A percentile compares a stretch with the other conserved stretches of the same genome.
phyloP scores from a whole-genome alignment of 805 yeast genomes.

The Ogataea naganishii region DNA sequence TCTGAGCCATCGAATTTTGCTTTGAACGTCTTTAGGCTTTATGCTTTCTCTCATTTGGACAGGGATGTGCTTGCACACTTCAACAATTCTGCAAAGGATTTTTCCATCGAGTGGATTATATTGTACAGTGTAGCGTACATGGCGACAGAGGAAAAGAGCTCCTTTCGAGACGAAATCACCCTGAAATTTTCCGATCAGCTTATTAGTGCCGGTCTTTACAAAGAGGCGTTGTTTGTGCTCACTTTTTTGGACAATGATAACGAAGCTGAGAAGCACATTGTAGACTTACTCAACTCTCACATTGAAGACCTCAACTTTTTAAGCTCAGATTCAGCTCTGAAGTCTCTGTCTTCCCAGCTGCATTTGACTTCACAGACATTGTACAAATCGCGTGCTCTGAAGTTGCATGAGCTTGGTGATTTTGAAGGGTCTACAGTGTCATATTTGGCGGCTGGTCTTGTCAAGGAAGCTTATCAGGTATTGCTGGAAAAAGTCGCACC shows the following conservation, averaged over 20 bases:
- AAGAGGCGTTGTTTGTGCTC: constrained; percentile 55
- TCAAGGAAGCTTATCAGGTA: constrained; percentile 55
- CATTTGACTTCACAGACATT: constrained; percentile 40
- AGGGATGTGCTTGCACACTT: constrained; percentile 2
- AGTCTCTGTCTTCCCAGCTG: constrained; percentile 28
- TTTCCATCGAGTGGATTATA: constrained; percentile 2
- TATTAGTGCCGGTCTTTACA: constrained; percentile 35
- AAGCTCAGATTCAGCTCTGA: constrained; percentile 19
- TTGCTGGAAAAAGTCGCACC: constrained; percentile 65
- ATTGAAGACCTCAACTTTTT: constrained; percentile 23
- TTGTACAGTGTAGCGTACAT: constrained; percentile 3
- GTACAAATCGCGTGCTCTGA: constrained; percentile 52
- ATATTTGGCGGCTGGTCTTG: constrained; percentile 50
- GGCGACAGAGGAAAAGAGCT: constrained; percentile 10
- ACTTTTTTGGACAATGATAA: constrained; percentile 46
- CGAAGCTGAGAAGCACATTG: constrained; percentile 32
- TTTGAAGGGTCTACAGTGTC: constrained; percentile 52
- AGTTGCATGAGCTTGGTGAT: constrained; percentile 40
- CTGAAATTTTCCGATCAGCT: constrained; percentile 42
- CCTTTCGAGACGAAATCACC: constrained; percentile 12
- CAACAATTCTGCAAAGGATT: neutral
- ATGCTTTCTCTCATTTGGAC: constrained; percentile 13
- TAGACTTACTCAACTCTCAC: constrained; percentile 25
- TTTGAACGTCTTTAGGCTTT: constrained; percentile 21
- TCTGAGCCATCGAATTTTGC: constrained; percentile 10